Percentiles rank a stretch among this genome's conserved stretches.
These are phyloP conservation scores for Aspergillus sp. DNA, from an alignment of 2,329 filamentous ascomycete genomes.

Conservation along the genomic window DNA sequence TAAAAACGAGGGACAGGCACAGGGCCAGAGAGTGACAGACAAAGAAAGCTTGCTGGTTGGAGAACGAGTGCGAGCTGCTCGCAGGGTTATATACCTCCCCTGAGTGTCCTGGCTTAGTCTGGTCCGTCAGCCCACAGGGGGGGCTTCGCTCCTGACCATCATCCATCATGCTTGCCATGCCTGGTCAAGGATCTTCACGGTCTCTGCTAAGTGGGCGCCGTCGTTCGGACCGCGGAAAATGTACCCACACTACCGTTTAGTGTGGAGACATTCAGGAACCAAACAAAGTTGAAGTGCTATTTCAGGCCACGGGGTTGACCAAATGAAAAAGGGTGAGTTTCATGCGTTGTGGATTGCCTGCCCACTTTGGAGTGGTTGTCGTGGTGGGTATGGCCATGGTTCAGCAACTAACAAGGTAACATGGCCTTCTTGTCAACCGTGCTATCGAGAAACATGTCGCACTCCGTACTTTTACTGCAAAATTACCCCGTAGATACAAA, in stretches of 20 bases:
- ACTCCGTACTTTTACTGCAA: background rate
- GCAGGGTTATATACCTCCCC: conserved; percentile 39
- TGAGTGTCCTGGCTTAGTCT: conserved; percentile 14
- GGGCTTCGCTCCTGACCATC: conserved; percentile 6
- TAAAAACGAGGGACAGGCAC: conserved; percentile 23
- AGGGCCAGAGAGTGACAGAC: conserved; percentile 26
- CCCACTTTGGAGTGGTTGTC: conserved; percentile 1
- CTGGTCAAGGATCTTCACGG: conserved; percentile 22
- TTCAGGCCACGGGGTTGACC: conserved; percentile 22
- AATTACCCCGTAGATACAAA: background rate
- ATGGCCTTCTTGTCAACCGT: no score
- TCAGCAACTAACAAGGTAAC: no score
- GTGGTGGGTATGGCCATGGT: background rate
- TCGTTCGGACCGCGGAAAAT: conserved; percentile 17
- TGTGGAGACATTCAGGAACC: conserved; percentile 25
- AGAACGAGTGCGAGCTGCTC: conserved; percentile 23
- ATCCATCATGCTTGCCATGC: background rate
- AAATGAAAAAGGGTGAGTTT: conserved; percentile 14
- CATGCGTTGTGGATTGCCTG: conserved; percentile 12
- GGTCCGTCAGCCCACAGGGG: conserved; percentile 6
- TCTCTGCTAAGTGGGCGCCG: conserved; percentile 20
- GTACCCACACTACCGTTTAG: conserved; percentile 11
- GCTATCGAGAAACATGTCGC: background rate
- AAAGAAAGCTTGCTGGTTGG: conserved; percentile 16
- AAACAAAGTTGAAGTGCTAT: conserved; percentile 22